phyloP scores from a whole-genome alignment of 2,329 filamentous ascomycete species.

The Raffaelea arxii region DNA sequence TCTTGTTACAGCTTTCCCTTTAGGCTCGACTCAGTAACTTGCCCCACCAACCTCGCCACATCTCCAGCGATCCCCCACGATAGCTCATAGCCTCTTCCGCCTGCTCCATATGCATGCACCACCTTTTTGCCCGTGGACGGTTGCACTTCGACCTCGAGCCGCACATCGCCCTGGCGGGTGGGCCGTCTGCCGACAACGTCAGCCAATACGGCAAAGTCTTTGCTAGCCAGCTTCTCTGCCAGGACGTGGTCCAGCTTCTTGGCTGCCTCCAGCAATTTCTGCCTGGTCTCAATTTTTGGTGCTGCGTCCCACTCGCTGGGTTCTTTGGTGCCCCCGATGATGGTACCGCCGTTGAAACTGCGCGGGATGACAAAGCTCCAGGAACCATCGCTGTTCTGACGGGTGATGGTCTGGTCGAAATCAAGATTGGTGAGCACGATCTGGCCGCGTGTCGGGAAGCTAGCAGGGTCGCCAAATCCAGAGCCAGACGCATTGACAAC shows the following conservation, averaged over 20 bases:
- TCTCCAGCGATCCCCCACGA: slow-evolving; percentile 3
- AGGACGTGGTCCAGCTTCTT: not conserved
- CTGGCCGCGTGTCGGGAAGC: slow-evolving; percentile 31
- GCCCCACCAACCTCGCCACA: not conserved
- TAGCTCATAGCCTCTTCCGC: slow-evolving; percentile 1
- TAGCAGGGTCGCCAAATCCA: slow-evolving; percentile 26
- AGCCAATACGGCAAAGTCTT: not conserved
- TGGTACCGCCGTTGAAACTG: slow-evolving; percentile 49
- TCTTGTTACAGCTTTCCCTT: no score
- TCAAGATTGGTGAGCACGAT: slow-evolving; percentile 16
- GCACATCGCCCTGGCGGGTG: slow-evolving; percentile 33
- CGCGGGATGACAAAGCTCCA: slow-evolving; percentile 55
- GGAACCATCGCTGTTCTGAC: slow-evolving; percentile 49
- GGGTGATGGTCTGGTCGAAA: slow-evolving; percentile 34
- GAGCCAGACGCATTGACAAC: slow-evolving; percentile 35
- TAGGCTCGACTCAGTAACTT: no score
- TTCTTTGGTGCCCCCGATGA: slow-evolving; percentile 59
- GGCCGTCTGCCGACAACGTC: slow-evolving; percentile 35
- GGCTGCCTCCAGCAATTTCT: slow-evolving; percentile 10
- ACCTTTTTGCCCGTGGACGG: slow-evolving; percentile 2
- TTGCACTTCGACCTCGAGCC: slow-evolving; percentile 43
- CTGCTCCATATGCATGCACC: slow-evolving; percentile 4
- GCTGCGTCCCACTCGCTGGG: slow-evolving; percentile 41
- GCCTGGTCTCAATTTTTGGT: slow-evolving; percentile 35
- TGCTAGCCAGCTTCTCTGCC: not conserved